These are phyloP conservation scores for Pseudogymnoascus sp. DNA, from an alignment of 2,329 filamentous ascomycete species.

Conservation along the genomic window DNA sequence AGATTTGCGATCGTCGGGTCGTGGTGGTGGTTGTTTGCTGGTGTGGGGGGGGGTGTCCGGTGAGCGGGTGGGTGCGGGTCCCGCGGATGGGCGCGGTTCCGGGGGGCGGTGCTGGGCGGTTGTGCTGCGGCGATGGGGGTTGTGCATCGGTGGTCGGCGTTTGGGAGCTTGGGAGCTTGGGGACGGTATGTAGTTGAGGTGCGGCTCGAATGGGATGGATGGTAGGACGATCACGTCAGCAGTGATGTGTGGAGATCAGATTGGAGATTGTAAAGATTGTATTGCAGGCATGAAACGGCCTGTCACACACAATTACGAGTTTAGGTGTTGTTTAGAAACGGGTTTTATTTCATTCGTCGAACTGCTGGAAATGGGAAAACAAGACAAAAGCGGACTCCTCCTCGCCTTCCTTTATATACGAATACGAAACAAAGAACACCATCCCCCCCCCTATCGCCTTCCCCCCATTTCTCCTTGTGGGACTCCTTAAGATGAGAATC, in stretches of 20 bases:
- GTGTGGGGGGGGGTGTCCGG: background rate
- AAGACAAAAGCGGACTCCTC: background rate
- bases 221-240: background rate
- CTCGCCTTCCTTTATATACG: background rate
- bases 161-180: background rate
- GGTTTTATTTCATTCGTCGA: background rate
- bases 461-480: background rate
- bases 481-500: background rate
- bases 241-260: background rate
- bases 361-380: background rate
- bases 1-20: background rate
- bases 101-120: background rate
- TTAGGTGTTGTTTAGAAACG: background rate
- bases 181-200: background rate
- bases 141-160: too few relatives aligned
- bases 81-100: background rate
- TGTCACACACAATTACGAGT: background rate
- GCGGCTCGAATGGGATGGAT: too few relatives aligned
- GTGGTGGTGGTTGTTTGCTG: too few relatives aligned
- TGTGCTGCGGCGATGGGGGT: too few relatives aligned
- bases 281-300: background rate
- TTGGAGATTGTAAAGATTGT: background rate
- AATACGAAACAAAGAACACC: background rate
- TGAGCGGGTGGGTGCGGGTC: background rate
- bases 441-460: background rate